These are phyloP conservation scores for Apiotrichum porosum DNA, from an alignment of 1,284 basidiomycete genomes.

Conservation along the genomic window DNA sequence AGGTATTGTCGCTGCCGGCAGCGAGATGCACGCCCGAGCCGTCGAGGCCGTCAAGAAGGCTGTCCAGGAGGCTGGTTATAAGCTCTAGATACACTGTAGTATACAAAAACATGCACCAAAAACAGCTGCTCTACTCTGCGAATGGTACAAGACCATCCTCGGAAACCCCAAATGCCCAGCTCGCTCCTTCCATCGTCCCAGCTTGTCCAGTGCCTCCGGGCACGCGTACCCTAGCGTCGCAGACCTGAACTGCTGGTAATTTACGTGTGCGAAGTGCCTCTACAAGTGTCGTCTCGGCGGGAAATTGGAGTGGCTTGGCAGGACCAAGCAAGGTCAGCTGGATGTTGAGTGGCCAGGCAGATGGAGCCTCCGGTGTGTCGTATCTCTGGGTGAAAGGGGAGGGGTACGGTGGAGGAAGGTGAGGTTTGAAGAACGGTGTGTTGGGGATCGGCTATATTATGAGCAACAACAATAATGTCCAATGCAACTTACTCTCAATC, in stretches of 20 bases:
- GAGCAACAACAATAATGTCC: no score
- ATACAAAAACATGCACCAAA: neutral
- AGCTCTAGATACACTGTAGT: neutral
- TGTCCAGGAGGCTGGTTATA: constrained; percentile 49
- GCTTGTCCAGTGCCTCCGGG: constrained; percentile 15
- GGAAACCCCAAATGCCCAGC: constrained; percentile 29
- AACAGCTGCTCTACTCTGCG: neutral
- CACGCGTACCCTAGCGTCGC: constrained; percentile 25
- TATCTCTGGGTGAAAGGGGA: constrained; percentile 18
- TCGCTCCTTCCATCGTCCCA: constrained; percentile 18
- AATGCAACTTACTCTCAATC: constrained; percentile 32
- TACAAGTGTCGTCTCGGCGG: constrained; percentile 32
- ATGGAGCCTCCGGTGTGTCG: neutral
- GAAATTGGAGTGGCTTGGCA: constrained; percentile 26
- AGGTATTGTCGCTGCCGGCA: constrained; percentile 75
- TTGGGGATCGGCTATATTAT: constrained; percentile 3
- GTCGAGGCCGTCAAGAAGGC: constrained; percentile 71
- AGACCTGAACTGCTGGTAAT: constrained; percentile 21
- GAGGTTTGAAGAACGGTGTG: constrained; percentile 30
- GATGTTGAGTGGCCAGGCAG: constrained; percentile 32
- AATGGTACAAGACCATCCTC: constrained; percentile 29
- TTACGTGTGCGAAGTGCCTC: constrained; percentile 26
- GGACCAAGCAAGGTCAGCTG: constrained; percentile 32
- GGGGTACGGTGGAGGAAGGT: constrained; percentile 42
- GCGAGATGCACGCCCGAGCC: constrained; percentile 61